These are phyloP conservation scores for Fusarium albosuccineum DNA, from an alignment of 2,329 filamentous ascomycete genomes.

Conservation along the genomic window DNA sequence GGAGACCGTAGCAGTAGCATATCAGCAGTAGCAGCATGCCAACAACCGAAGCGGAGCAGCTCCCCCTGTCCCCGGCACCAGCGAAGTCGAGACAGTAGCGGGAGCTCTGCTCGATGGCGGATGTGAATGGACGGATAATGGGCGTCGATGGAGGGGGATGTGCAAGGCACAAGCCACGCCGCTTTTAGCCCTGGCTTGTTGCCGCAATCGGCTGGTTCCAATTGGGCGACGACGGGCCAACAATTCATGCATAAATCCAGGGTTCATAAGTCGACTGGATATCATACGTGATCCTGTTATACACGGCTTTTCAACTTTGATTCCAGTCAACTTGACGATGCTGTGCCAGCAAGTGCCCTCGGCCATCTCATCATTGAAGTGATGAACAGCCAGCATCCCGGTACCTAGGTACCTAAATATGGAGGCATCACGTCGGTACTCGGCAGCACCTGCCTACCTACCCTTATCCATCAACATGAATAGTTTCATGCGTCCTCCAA, in stretches of 20 bases:
- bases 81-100: conserved; percentile 1
- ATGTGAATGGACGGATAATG: conserved; percentile 15
- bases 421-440: too few relatives aligned
- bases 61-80: conserved; percentile 2
- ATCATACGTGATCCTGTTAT: not conserved
- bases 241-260: conserved; percentile 3
- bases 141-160: conserved; percentile 13
- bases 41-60: conserved; percentile 4
- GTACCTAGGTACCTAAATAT: too few relatives aligned
- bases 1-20: not conserved
- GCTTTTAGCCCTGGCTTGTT: conserved; percentile 10
- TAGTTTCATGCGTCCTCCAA: too few relatives aligned
- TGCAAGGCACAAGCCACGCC: conserved; percentile 8
- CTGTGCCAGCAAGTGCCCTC: too few relatives aligned
- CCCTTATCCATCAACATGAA: too few relatives aligned
- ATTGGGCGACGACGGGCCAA: not conserved
- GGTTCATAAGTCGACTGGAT: not conserved
- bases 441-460: too few relatives aligned
- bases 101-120: too few relatives aligned
- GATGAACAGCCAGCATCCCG: too few relatives aligned
- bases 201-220: conserved; percentile 18
- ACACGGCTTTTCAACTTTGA: too few relatives aligned
- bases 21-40: not conserved
- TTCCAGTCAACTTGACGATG: too few relatives aligned
- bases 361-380: too few relatives aligned